These are phyloP conservation scores for Coemansia sp. DNA, from an alignment of 192 early-diverging fungal genomes.

Conservation along the genomic window DNA sequence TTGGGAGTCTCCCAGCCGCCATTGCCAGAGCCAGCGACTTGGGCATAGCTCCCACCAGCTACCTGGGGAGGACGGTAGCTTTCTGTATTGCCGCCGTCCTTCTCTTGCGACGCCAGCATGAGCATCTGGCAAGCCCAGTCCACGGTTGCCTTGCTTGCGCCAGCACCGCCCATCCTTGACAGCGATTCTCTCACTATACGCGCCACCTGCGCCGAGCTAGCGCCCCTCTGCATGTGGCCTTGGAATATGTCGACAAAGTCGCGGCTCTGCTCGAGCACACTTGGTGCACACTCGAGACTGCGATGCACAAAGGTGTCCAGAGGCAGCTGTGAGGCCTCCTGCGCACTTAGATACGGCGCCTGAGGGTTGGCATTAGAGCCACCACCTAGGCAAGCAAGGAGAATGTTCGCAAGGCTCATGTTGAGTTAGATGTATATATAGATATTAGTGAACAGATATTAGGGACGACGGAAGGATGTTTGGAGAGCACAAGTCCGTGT, in stretches of 20 bases:
- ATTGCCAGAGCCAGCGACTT: constrained; percentile 23
- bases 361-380: constrained; percentile 21
- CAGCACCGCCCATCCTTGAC: constrained; percentile 33
- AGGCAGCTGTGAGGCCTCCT: constrained; percentile 52
- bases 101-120: constrained; percentile 21
- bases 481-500: background rate
- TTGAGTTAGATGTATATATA: background rate
- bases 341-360: constrained; percentile 46
- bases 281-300: constrained; percentile 51
- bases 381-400: constrained; percentile 38
- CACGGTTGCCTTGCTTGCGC: constrained; percentile 31
- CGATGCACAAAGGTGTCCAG: constrained; percentile 51
- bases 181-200: constrained; percentile 38
- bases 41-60: constrained; percentile 30
- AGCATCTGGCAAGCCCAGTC: constrained; percentile 55
- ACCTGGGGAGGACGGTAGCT: constrained; percentile 33
- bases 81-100: background rate
- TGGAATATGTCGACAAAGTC: constrained; percentile 50
- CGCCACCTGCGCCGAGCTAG: constrained; percentile 21
- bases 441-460: background rate
- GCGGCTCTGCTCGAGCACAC: constrained; percentile 29
- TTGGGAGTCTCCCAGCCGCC: constrained; percentile 34
- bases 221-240: constrained; percentile 34
- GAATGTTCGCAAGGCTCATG: constrained; percentile 42
- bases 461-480: background rate